Percentiles rank a stretch among this genome's conserved stretches.
phyloP scores from a whole-genome alignment of 73 alveolate genomes.

The Tetrahymena borealis region DNA sequence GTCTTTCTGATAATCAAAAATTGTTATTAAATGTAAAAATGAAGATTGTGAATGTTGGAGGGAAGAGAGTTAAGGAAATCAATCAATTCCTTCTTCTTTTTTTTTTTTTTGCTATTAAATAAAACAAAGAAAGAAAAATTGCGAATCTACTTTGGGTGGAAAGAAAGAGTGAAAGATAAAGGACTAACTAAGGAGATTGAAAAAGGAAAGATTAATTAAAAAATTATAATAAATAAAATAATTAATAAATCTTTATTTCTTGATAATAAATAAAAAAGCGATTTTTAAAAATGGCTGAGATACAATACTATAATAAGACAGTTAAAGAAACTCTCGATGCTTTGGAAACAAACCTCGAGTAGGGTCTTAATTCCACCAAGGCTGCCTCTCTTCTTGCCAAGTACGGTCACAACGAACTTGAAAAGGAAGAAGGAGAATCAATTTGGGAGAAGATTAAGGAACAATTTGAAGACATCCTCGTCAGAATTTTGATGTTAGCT shows the following conservation, averaged over 20 bases:
- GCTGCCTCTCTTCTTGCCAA: conserved; percentile 9
- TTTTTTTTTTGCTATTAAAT: no score
- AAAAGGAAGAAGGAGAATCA: conserved; percentile 76
- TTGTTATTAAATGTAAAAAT: no score
- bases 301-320: neutral
- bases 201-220: neutral
- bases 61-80: no score
- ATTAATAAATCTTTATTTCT: neutral
- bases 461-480: conserved; percentile 85
- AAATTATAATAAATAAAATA: neutral
- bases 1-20: no score
- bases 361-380: neutral
- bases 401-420: conserved; percentile 82
- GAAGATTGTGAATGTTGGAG: no score
- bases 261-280: neutral
- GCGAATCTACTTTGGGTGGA: neutral
- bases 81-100: no score
- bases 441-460: conserved; percentile 85
- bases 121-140: neutral
- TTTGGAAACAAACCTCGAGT: neutral
- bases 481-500: conserved; percentile 82
- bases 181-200: neutral
- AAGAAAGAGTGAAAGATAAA: neutral
- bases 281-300: neutral
- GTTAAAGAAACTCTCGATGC: neutral